Conservation (phyloP, 2,329 filamentous ascomycete species). For the Mycogone perniciosa region DNA sequence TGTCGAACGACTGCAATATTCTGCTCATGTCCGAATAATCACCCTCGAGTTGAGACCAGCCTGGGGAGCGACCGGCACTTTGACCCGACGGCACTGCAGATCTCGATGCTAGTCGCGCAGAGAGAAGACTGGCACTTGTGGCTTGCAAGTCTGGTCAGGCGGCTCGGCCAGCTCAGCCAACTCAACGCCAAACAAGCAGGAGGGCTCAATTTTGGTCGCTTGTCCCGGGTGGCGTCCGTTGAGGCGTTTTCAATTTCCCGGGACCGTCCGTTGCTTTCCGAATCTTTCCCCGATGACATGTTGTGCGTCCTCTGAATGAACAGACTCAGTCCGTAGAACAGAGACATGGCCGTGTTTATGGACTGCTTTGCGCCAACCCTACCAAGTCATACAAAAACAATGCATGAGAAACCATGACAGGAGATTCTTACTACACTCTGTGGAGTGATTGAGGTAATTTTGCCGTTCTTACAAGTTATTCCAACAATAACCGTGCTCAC, state of each 20-base stretch:
- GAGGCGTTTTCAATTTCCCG: not conserved
- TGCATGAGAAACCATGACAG: too few relatives aligned
- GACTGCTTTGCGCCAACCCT: too few relatives aligned
- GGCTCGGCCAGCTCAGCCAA: not conserved
- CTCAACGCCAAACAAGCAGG: not conserved
- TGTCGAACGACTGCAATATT: too few relatives aligned
- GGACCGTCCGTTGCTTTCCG: too few relatives aligned
- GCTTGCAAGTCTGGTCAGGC: not conserved
- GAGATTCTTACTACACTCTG: slow-evolving; percentile 1
- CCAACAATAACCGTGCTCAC: not conserved
- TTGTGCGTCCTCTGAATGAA: too few relatives aligned
- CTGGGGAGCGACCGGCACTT: slow-evolving; percentile 1
- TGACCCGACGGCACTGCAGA: not conserved
- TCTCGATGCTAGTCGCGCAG: not conserved
- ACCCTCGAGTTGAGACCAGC: not conserved
- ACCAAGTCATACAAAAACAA: too few relatives aligned
- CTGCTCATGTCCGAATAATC: too few relatives aligned
- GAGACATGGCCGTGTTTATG: too few relatives aligned
- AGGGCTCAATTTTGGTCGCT: not conserved
- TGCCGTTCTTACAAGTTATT: slow-evolving; percentile 1
- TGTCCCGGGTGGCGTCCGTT: not conserved
- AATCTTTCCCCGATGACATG: too few relatives aligned
- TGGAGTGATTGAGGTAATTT: not conserved
- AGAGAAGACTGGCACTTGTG: not conserved
- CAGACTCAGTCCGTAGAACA: too few relatives aligned